Evolutionary conservation across 352 stramenopile genomes (phyloP), one percentile per base, ranked within the genome.

Genomic region (Globisporangium solare): DNA sequence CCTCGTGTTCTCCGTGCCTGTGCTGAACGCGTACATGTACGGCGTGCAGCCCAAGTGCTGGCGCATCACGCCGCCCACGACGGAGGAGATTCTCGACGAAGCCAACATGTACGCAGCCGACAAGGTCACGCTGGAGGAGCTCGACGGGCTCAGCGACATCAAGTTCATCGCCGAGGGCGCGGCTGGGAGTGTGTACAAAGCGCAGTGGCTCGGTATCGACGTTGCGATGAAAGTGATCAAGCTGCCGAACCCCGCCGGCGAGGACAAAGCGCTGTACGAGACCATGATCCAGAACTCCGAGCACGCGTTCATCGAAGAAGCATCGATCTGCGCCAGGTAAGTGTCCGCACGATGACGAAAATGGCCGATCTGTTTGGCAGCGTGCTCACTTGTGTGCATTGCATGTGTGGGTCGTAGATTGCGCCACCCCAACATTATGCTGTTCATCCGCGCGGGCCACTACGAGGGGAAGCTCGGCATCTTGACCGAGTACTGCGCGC

Each of bases 171-270:
- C 70, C 1, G 77, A 85, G 47, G 73, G 71, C 12, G 73, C 66
- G 3, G 79, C 68, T 49, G 76, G 73, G 0, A 66, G 83, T n/a
- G 77, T 89, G 15, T 89, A 83, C 63, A 83, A 81, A 55, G 75
- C 67, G 5, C 73, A 88, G 54, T 89, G 76, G 76, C 67, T 89
- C n/a, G 79, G 76, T n/a, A 89, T 89, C 50, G 85, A 77, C 0
- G 77, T 88, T 18, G 79, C 79, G 12, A 78, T 89, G 50, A 89
- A 89, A 55, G 85, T 77, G 47, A 68, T 89, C 24, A 74, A 76
- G 10, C 64, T 89, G 0, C 68, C 76, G 31, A 67, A 67, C 27
- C 27, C 27, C 48, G 58, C 53, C 1, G 47, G 51, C n/a, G 62
- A 56, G 32, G 61, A 55, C 31, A 64, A 43, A 27, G 71, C 83